Evolutionary conservation across 352 stramenopile genomes (phyloP).

Genomic region (Globisporangium splendens): DNA sequence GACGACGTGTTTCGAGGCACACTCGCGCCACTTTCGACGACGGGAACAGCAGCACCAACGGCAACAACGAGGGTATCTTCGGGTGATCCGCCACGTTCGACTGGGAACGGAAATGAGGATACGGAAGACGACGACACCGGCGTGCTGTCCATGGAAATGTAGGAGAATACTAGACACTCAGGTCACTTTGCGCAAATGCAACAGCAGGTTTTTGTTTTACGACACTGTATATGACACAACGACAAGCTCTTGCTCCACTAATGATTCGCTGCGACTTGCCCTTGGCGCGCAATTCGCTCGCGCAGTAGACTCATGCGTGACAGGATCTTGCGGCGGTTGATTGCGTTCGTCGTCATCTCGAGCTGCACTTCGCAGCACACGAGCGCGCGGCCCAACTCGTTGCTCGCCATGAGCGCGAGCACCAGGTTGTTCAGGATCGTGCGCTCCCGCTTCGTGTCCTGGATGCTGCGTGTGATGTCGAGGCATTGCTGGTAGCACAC

Average conservation of each 20-base stretch:
- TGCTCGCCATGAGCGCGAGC: conserved; percentile 61
- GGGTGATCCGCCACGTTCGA: not conserved
- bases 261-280: too few relatives aligned
- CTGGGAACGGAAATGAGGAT: too few relatives aligned
- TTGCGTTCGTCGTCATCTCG: conserved; percentile 57
- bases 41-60: not conserved
- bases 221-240: too few relatives aligned
- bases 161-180: not conserved
- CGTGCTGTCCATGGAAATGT: conserved; percentile 11
- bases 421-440: conserved; percentile 86
- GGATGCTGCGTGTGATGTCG: conserved; percentile 65
- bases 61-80: not conserved
- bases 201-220: too few relatives aligned
- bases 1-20: conserved; percentile 34
- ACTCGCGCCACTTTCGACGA: conserved; percentile 15
- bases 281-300: conserved; percentile 27
- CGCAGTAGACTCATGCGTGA: conserved; percentile 71
- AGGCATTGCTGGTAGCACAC: conserved; percentile 75
- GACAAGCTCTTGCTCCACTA: too few relatives aligned
- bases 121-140: not conserved
- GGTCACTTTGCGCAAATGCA: too few relatives aligned
- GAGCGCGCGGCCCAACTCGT: conserved; percentile 55
- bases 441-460: conserved; percentile 72
- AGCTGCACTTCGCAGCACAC: conserved; percentile 67
- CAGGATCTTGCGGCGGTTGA: conserved; percentile 78